Base-by-base conservation (phyloP, 371 early-diverging fungal genomes). In the Mortierella sp. region DNA sequence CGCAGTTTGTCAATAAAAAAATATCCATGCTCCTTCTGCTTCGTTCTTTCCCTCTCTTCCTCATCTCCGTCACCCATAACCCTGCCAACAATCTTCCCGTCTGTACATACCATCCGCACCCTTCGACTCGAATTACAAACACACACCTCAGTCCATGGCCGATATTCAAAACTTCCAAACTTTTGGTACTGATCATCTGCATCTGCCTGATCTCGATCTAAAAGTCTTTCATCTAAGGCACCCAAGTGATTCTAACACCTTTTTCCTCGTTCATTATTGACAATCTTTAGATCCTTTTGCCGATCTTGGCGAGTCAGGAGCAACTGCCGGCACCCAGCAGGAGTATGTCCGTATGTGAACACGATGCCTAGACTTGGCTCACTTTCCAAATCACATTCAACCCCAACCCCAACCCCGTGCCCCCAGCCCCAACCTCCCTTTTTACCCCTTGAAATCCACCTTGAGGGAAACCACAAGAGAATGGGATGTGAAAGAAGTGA, bases 261-360 rank as follows among this genome's bases (percentile, higher is more conserved):
- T 2, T 44, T 8, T 13, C 25, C 28, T n/a, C 0, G 10, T 40
- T 48, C 21, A 16, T 22, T 31, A 21, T 43, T 63, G 50, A 12
- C 9, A 2, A 44, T 21, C 14, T 29, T 37, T 79, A 83, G 93
- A 93, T 82, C 91, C 94, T 59, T 93, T 95, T 81, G 91, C 91
- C 72, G 92, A 92, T 78, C 86, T 90, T 74, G 91, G 88, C 55
- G 86, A 90, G 55, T 80, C 88, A 46, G 87, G 88, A 47, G 85
- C 82, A 45, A 78, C 34, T 34, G n/a, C 78, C 55, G 81, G 74
- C 68, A 80, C 67, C 74, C 78, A 79, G 44, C 78, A 83, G 55
- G 89, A 86, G 52, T 85, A 90, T 78, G 90, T 93, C 74, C 93
- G 93, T 93, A 90, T 81, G 91, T 88, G 37, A 24, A 21, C 34